Percentiles rank a stretch among this genome's conserved stretches.
phyloP scores from a whole-genome alignment of 345 rosid genomes.

The Anacardium occidentale region DNA sequence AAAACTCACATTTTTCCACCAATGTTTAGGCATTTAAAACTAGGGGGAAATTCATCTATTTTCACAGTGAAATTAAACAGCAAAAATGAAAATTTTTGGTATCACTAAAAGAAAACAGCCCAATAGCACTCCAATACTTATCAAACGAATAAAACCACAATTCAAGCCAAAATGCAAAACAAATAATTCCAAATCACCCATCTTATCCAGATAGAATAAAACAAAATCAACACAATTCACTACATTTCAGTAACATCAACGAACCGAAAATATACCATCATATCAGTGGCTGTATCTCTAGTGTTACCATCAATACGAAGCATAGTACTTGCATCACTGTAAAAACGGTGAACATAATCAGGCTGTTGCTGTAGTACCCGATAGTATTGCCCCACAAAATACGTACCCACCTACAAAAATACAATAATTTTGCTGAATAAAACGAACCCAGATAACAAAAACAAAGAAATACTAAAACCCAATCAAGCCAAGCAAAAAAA shows the following conservation, averaged over 20 bases:
- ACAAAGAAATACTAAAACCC: not conserved
- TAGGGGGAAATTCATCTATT: too few species aligned
- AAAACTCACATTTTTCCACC: too few species aligned
- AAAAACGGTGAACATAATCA: conserved; percentile 42
- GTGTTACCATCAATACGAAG: conserved; percentile 42
- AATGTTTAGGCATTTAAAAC: not conserved
- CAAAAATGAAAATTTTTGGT: not conserved
- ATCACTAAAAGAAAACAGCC: not conserved
- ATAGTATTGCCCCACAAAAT: conserved; percentile 52
- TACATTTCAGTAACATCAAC: not conserved
- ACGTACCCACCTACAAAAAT: conserved; percentile 45
- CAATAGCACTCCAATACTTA: not conserved
- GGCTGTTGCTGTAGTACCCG: conserved; percentile 46
- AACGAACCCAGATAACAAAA: not conserved
- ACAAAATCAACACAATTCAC: not conserved
- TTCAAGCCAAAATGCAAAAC: not conserved
- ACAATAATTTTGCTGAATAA: not conserved
- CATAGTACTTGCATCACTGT: conserved; percentile 47
- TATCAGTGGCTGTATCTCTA: conserved; percentile 38
- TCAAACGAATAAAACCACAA: not conserved
- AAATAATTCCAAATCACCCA: too few species aligned
- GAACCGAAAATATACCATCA: conserved; percentile 33
- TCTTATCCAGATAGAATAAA: not conserved
- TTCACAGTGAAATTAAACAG: not conserved
- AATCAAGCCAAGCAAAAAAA: not conserved